These are phyloP conservation scores for Powellomyces hirtus DNA, from an alignment of 192 early-diverging fungal genomes.

Conservation along the genomic window DNA sequence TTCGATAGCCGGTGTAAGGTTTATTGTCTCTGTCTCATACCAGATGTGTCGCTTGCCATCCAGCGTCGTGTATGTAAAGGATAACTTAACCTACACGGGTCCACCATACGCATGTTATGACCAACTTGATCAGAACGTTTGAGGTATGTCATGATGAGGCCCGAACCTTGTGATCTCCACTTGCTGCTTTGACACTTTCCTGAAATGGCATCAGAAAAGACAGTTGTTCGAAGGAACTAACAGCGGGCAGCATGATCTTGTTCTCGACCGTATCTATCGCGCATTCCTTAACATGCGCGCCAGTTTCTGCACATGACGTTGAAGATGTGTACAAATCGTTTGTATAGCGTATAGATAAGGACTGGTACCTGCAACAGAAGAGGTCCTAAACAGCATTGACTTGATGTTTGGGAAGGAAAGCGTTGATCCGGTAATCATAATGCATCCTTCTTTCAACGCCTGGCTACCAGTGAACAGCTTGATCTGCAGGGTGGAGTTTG, in stretches of 20 bases:
- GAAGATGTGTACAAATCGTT: background rate
- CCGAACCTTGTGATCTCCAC: background rate
- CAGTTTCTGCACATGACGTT: background rate
- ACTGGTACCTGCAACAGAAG: conserved; percentile 14
- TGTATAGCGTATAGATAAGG: conserved; percentile 26
- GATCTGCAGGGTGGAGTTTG: background rate
- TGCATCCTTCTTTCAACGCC: background rate
- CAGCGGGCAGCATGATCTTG: conserved; percentile 39
- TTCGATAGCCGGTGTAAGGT: conserved; percentile 48
- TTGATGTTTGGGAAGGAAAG: background rate
- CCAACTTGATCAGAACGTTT: background rate
- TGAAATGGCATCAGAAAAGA: conserved; percentile 39
- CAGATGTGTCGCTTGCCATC: conserved; percentile 41
- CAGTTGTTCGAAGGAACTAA: conserved; percentile 34
- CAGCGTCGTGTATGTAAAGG: conserved; percentile 36
- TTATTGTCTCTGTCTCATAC: conserved; percentile 47
- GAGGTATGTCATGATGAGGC: too few relatives aligned
- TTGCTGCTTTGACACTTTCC: background rate
- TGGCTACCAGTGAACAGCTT: background rate
- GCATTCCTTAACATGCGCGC: conserved; percentile 15
- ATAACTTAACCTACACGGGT: conserved; percentile 43
- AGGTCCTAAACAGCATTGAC: conserved; percentile 8
- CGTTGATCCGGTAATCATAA: background rate
- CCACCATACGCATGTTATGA: background rate
- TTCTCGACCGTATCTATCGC: conserved; percentile 38